These are phyloP conservation scores for Circinella minor DNA, from an alignment of 371 early-diverging fungal species.

Conservation along the genomic window DNA sequence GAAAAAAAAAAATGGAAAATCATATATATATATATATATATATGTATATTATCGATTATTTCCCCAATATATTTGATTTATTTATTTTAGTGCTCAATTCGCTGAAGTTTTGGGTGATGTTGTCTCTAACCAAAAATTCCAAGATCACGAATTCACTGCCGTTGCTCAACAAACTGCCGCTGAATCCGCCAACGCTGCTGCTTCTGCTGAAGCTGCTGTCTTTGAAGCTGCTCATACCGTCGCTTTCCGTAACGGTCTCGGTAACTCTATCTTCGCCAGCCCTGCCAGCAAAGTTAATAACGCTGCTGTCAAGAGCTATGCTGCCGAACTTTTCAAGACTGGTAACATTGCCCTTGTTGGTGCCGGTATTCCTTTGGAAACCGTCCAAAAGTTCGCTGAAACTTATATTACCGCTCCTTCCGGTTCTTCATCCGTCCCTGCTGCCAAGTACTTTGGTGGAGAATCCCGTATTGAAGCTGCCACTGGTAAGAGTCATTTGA, in stretches of 20 bases:
- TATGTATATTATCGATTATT: no score
- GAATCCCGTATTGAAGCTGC: constrained; percentile 78
- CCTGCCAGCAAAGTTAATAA: constrained; percentile 59
- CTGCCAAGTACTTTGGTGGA: constrained; percentile 83
- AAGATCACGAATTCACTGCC: constrained; percentile 87
- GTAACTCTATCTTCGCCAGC: constrained; percentile 90
- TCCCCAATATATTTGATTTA: background rate
- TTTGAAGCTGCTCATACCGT: constrained; percentile 86
- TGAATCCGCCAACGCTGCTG: constrained; percentile 73
- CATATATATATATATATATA: no score
- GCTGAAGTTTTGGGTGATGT: constrained; percentile 84
- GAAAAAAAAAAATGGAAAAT: background rate
- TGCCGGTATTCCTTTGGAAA: constrained; percentile 78
- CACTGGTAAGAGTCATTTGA: constrained; percentile 60
- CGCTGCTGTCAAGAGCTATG: constrained; percentile 75
- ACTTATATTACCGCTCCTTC: constrained; percentile 52
- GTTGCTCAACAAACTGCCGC: constrained; percentile 68
- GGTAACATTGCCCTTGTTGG: constrained; percentile 87
- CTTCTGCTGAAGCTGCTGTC: constrained; percentile 70
- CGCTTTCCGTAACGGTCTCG: constrained; percentile 95
- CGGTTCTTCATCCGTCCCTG: constrained; percentile 49
- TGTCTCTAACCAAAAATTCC: constrained; percentile 79
- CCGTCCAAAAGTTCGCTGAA: constrained; percentile 69
- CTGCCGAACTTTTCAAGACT: constrained; percentile 70
- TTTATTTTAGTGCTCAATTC: constrained; percentile 77